These are phyloP conservation scores for Colletotrichum siamense DNA, from an alignment of 2,329 filamentous ascomycete genomes.

Conservation along the genomic window DNA sequence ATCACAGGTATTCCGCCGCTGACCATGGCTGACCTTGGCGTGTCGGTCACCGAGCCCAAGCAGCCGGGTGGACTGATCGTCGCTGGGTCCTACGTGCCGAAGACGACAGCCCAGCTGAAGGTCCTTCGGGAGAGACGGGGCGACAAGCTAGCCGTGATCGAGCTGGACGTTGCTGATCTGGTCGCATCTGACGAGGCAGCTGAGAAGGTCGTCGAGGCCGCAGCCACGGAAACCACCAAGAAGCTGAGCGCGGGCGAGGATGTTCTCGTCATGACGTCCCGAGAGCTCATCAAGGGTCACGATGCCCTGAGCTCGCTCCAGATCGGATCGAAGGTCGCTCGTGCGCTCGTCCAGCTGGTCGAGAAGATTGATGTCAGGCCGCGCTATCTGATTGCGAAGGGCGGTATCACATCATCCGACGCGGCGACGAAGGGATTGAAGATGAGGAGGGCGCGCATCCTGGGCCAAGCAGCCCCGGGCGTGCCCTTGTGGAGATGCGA, in stretches of 20 bases:
- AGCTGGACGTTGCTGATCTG: slow-evolving; percentile 23
- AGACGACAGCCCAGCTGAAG: slow-evolving; percentile 52
- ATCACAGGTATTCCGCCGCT: slow-evolving; percentile 58
- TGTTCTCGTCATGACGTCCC: slow-evolving; percentile 64
- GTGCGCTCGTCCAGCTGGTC: slow-evolving; percentile 55
- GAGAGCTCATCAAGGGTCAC: slow-evolving; percentile 47
- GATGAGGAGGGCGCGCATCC: slow-evolving; percentile 58
- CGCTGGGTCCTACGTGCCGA: slow-evolving; percentile 63
- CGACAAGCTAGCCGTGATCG: slow-evolving; percentile 19
- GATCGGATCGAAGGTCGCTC: slow-evolving; percentile 59
- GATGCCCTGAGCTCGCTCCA: slow-evolving; percentile 57
- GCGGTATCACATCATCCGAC: slow-evolving; percentile 65
- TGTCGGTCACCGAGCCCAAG: slow-evolving; percentile 27
- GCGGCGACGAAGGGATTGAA: slow-evolving; percentile 61
- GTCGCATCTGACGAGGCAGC: slow-evolving; percentile 8
- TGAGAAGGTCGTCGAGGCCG: slow-evolving; percentile 1
- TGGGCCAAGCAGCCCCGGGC: slow-evolving; percentile 62
- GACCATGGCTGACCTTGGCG: slow-evolving; percentile 46
- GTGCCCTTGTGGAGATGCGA: slow-evolving; percentile 65
- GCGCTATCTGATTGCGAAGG: slow-evolving; percentile 63
- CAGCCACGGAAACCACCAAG: slow-evolving; percentile 22
- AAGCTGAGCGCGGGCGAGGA: slow-evolving; percentile 51
- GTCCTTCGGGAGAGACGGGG: slow-evolving; percentile 21
- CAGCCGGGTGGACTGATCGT: slow-evolving; percentile 55
- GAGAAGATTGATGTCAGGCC: slow-evolving; percentile 50